phyloP scores from a whole-genome alignment of 2,329 filamentous ascomycete genomes.

The Pyricularia sp. region DNA sequence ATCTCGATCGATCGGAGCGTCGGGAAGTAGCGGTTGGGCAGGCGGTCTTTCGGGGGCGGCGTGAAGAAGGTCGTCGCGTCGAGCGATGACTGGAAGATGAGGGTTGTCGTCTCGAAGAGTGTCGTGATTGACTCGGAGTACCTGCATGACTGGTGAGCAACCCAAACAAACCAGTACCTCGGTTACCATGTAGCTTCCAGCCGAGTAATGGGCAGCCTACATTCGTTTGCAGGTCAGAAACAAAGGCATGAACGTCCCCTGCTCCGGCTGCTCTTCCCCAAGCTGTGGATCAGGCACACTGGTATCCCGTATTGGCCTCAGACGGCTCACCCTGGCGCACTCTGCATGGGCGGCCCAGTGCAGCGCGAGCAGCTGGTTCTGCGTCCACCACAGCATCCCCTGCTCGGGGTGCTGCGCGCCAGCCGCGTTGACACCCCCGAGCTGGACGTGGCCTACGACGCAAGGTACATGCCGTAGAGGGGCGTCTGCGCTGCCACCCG shows the following conservation, averaged over 20 bases:
- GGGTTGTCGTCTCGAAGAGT: constrained; percentile 2
- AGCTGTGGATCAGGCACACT: not conserved
- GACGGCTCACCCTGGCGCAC: not conserved
- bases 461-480: not conserved
- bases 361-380: not conserved
- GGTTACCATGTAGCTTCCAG: not conserved
- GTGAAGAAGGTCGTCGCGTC: not conserved
- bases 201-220: not conserved
- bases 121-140: constrained; percentile 5
- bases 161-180: not conserved
- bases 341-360: constrained; percentile 1
- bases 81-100: constrained; percentile 1
- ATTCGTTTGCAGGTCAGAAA: constrained; percentile 3
- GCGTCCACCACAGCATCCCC: not conserved
- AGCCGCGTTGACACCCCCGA: not conserved
- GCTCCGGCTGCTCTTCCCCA: not conserved
- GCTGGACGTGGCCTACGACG: not conserved
- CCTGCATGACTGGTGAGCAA: not conserved
- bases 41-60: not conserved
- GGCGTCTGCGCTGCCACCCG: not conserved
- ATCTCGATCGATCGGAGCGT: not conserved
- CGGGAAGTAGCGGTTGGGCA: not conserved
- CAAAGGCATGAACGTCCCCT: constrained; percentile 7
- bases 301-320: not conserved
- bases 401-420: not conserved